phyloP scores from a whole-genome alignment of 2,329 filamentous ascomycete species.

The Exophiala aquamarina region DNA sequence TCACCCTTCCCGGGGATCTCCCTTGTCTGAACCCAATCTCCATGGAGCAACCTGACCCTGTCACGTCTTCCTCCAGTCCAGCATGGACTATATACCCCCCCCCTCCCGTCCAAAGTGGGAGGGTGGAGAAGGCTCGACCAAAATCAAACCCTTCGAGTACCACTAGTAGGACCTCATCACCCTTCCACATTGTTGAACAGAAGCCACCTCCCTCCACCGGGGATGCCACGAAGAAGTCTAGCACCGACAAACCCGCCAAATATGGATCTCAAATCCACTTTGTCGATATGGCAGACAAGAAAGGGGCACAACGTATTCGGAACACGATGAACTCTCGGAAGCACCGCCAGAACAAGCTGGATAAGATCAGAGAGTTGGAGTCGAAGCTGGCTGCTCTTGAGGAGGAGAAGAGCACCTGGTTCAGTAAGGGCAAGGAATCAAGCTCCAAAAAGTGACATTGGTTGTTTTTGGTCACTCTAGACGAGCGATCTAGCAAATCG shows the following conservation, averaged over 20 bases:
- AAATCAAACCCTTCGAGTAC: no score
- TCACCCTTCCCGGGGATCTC: constrained; percentile 25
- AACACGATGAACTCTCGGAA: constrained; percentile 29
- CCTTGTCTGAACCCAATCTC: constrained; percentile 15
- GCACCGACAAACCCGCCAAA: background rate
- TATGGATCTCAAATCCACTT: constrained; percentile 24
- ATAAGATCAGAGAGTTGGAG: constrained; percentile 27
- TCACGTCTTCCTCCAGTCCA: constrained; percentile 22
- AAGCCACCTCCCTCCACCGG: no score
- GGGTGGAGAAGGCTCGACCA: background rate
- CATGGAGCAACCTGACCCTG: constrained; percentile 5
- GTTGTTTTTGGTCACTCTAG: background rate
- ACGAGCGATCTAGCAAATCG: constrained; percentile 11
- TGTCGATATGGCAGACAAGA: constrained; percentile 28
- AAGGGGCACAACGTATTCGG: constrained; percentile 25
- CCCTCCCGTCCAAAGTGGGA: background rate
- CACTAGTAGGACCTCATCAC: no score
- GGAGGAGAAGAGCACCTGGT: constrained; percentile 23
- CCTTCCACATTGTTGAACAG: no score
- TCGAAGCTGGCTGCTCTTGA: constrained; percentile 21
- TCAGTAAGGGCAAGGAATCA: constrained; percentile 10
- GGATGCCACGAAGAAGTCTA: no score
- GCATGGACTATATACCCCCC: background rate
- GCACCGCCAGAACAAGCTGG: constrained; percentile 28
- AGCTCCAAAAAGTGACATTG: constrained; percentile 15